phyloP scores from a whole-genome alignment of 129 eudicot species.

The Helianthus tuberosus region DNA sequence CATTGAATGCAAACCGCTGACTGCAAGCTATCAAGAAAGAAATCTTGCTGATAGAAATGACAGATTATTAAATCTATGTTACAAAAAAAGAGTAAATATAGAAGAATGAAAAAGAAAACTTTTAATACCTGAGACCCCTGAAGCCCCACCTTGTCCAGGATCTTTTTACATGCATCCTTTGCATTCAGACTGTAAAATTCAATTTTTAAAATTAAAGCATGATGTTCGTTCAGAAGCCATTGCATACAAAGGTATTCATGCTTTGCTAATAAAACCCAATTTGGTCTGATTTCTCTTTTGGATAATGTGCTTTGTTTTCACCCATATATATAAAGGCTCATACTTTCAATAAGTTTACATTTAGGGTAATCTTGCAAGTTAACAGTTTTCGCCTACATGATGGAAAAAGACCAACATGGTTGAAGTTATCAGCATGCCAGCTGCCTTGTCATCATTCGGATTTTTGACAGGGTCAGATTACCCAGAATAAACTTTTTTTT shows the following conservation, averaged over 20 bases:
- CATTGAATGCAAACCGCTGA: conserved; percentile 17
- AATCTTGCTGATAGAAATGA: background rate
- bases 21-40: conserved; percentile 12
- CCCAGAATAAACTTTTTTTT: background rate
- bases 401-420: background rate
- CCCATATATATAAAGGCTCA: background rate
- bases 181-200: conserved; percentile 52
- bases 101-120: background rate
- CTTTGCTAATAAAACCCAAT: background rate
- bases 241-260: background rate
- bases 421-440: background rate
- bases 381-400: background rate
- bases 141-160: conserved; percentile 75
- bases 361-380: conserved; percentile 7
- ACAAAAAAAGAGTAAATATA: background rate
- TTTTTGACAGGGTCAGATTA: background rate
- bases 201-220: background rate
- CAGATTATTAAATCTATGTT: conserved; percentile 16
- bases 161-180: conserved; percentile 72
- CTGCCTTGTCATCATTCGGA: background rate
- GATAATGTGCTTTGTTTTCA: conserved; percentile 6
- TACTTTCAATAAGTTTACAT: background rate
- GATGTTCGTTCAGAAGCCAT: conserved; percentile 6
- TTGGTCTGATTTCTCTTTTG: background rate
- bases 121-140: conserved; percentile 73